Evolutionary conservation across 1,284 basidiomycete genomes (phyloP).

Genomic region (Boletus smithii): DNA sequence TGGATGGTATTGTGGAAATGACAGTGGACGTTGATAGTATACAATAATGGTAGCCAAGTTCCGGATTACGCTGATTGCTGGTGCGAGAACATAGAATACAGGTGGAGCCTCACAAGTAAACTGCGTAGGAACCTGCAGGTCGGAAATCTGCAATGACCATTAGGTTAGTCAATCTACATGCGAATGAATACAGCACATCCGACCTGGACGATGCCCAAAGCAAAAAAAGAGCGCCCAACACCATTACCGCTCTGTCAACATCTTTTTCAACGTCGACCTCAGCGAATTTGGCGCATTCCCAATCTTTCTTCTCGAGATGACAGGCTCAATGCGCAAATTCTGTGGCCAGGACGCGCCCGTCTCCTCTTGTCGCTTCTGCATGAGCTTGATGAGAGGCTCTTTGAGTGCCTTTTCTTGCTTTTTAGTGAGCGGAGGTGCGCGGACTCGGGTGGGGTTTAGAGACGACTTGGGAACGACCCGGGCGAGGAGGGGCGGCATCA

Average conservation of each 20-base stretch:
- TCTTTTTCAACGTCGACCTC: constrained; percentile 36
- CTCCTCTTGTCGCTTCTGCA: constrained; percentile 38
- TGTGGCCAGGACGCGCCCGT: constrained; percentile 39
- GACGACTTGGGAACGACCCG: constrained; percentile 41
- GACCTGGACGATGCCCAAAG: constrained; percentile 6
- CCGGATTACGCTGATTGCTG: background rate
- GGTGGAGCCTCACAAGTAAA: background rate
- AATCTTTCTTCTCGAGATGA: constrained; percentile 37
- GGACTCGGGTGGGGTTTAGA: constrained; percentile 26
- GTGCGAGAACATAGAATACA: background rate
- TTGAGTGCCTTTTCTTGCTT: constrained; percentile 32
- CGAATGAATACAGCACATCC: background rate
- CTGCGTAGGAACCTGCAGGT: background rate
- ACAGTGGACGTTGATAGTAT: background rate
- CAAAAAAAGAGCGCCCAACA: background rate
- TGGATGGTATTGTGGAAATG: background rate
- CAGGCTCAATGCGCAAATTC: constrained; percentile 46
- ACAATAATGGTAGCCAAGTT: background rate
- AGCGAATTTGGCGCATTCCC: constrained; percentile 36
- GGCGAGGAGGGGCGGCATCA: constrained; percentile 33
- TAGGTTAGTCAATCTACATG: background rate
- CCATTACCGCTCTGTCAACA: constrained; percentile 39
- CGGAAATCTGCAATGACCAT: constrained; percentile 2
- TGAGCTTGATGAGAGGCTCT: constrained; percentile 38
- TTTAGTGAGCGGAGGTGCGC: constrained; percentile 30